Conservation (phyloP, 257 asterid genomes). For the Eucommia ulmoides region DNA sequence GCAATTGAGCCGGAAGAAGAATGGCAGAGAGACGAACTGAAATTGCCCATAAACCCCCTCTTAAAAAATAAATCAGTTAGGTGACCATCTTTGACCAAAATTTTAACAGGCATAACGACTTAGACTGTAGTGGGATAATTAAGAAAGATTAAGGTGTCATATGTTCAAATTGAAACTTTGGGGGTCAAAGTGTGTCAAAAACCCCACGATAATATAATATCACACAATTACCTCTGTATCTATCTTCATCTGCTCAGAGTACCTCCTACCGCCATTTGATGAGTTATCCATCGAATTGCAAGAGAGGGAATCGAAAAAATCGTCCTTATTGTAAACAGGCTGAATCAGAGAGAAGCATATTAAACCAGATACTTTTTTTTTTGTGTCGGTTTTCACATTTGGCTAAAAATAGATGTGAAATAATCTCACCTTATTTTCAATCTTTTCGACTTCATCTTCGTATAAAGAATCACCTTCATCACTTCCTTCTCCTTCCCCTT, state of each 20-base stretch:
- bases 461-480: conserved; percentile 44
- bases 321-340: conserved; percentile 84
- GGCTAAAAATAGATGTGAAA: too few species aligned
- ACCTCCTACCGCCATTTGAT: conserved; percentile 62
- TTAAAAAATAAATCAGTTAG: too few species aligned
- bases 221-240: conserved; percentile 68
- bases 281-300: conserved; percentile 36
- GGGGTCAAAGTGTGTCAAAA: too few species aligned
- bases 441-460: conserved; percentile 42
- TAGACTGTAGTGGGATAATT: too few species aligned
- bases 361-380: neutral
- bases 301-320: conserved; percentile 80
- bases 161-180: too few species aligned
- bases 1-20: too few species aligned
- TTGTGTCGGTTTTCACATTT: too few species aligned
- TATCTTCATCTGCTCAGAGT: conserved; percentile 86
- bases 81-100: too few species aligned
- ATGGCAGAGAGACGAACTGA: too few species aligned
- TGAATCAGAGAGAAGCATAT: conserved; percentile 20
- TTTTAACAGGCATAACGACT: too few species aligned
- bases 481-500: conserved; percentile 41
- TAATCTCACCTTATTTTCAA: conserved; percentile 48
- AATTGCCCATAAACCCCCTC: too few species aligned
- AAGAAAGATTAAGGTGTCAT: too few species aligned
- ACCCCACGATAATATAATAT: neutral